These are phyloP conservation scores for Chytridium lagenaria DNA, from an alignment of 371 early-diverging fungal genomes.

Conservation along the genomic window DNA sequence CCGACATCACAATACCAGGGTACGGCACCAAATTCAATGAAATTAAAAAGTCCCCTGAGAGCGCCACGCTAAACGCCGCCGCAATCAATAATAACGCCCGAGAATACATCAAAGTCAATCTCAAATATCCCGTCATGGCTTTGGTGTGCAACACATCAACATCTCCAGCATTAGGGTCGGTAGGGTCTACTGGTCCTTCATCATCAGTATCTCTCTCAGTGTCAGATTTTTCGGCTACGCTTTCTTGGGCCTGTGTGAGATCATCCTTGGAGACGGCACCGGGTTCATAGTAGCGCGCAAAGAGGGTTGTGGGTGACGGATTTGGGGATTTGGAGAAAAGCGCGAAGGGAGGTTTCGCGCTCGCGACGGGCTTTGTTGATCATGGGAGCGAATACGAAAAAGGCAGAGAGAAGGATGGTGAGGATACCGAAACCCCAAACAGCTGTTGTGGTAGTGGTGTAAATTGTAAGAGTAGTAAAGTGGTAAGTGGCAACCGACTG, in stretches of 20 bases:
- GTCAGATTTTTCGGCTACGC: not conserved
- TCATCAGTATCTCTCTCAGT: not conserved
- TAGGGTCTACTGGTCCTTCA: constrained; percentile 2
- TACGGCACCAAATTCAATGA: not conserved
- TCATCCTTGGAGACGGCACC: constrained; percentile 23
- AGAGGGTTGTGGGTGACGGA: constrained; percentile 28
- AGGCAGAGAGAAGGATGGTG: constrained; percentile 1
- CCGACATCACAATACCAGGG: constrained; percentile 5
- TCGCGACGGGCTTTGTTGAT: constrained; percentile 34
- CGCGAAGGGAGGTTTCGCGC: constrained; percentile 36
- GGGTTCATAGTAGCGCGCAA: constrained; percentile 27
- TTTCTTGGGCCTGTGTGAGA: not conserved
- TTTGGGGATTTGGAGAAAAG: constrained; percentile 42
- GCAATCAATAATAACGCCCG: constrained; percentile 15
- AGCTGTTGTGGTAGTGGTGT: not conserved
- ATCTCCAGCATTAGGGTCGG: not conserved
- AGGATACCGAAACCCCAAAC: constrained; percentile 21
- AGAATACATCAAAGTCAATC: constrained; percentile 7
- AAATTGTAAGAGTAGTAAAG: not conserved
- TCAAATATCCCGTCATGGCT: constrained; percentile 13
- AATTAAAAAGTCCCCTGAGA: not conserved
- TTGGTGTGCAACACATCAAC: constrained; percentile 12
- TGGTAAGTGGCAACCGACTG: too few species aligned
- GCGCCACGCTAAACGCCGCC: not conserved
- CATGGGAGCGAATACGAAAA: constrained; percentile 32